Base-by-base conservation (phyloP, 495 filamentous ascomycete species). In the Monascus purpureus region DNA sequence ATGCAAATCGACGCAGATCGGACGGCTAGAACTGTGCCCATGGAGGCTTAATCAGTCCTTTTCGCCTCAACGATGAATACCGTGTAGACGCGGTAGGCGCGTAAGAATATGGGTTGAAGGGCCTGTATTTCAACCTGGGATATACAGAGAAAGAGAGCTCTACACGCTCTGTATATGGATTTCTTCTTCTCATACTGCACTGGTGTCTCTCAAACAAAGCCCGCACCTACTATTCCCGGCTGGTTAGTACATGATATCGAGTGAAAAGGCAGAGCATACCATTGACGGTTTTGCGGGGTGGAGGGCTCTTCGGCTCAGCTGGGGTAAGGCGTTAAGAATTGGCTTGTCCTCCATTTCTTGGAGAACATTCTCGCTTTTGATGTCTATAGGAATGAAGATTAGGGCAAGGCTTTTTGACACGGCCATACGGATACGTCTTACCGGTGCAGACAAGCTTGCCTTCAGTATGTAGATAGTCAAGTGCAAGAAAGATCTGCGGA, bases 391-490 rank as follows among this genome's bases (percentile, higher is more conserved):
- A 22, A 22, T 37, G 26, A 42, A 33, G 31, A 37, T 22, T 37
- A 37, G 24, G 8, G 31, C 28, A 36, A 23, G 4, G 16, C 9
- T 11, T 12, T 32, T 32, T 38, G 18, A 37, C 8, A 50, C 32
- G 29, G 20, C 20, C 20, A 22, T 39, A 29, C 13, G 12, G 27
- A 32, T 30, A 28, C 31, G 13, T 34, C 28, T 28, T 47, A 49
- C 46, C 53, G 17, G 59, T 65, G 13, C 62, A 57, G 28, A 69
- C 58, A 35, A 71, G 57, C 41, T 66, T 68, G 42, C 61, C 59
- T 38, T 63, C 52, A 2, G 54, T 56, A 32, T 63, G 58, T 18
- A 66, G 45, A 37, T 63, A 66, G 26, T 64, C 53, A 22, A 64
- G 52, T 29, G 60, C 22, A 62, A 52, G 28, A 51, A 60, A 23